Evolutionary conservation across 78 protist species (phyloP).

Genomic region (Dictyostelium citrinum): DNA sequence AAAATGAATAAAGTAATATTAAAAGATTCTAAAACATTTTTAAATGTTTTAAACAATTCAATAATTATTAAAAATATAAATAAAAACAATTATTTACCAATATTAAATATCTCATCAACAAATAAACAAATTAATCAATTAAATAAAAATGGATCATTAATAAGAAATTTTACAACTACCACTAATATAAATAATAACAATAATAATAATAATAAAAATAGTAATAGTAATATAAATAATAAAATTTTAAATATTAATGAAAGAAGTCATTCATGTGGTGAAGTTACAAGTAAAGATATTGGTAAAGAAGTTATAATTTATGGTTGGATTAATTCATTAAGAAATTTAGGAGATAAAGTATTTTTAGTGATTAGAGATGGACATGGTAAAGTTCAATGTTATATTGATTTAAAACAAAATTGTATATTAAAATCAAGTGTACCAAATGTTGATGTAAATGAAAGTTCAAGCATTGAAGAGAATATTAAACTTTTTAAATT

Average conservation of each 20-base stretch:
- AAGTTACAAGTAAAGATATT: slow-evolving; percentile 20
- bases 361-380: slow-evolving; percentile 60
- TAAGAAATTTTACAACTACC: too few species aligned
- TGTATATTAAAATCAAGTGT: background rate
- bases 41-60: background rate
- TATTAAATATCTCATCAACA: background rate
- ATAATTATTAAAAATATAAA: too few species aligned
- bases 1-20: background rate
- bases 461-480: background rate
- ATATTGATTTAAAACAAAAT: background rate
- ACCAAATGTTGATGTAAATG: background rate
- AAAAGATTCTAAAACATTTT: background rate
- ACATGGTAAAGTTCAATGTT: slow-evolving; percentile 47
- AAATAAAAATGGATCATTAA: too few species aligned
- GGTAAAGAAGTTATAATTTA: slow-evolving; percentile 12
- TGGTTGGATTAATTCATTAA: slow-evolving; percentile 57
- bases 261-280: slow-evolving; percentile 63
- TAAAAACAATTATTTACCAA: too few species aligned
- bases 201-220: background rate
- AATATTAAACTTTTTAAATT: slow-evolving; percentile 3
- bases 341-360: slow-evolving; percentile 30
- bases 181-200: too few species aligned
- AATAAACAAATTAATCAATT: too few species aligned
- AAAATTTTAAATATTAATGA: slow-evolving; percentile 20
- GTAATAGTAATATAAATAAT: background rate